Evolutionary conservation across 2,329 filamentous ascomycete genomes (phyloP).

Genomic region (Sporothrix schenckii): DNA sequence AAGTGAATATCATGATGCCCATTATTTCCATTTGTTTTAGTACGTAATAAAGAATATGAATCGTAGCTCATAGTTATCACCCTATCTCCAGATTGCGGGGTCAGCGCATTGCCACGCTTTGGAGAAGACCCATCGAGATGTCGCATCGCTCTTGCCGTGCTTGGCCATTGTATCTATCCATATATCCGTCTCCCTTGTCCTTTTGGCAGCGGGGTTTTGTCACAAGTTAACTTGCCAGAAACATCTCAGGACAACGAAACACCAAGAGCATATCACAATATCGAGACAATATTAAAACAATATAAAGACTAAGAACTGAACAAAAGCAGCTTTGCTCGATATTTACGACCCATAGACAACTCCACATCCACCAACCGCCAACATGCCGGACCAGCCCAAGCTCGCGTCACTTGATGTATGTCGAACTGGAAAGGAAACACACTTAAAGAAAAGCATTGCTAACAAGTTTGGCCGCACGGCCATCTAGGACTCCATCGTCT

Average conservation of each 20-base stretch:
- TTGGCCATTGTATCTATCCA: neutral
- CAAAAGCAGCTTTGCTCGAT: neutral
- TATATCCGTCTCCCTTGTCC: neutral
- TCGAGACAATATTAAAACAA: too few relatives aligned
- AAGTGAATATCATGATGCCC: neutral
- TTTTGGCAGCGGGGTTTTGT: neutral
- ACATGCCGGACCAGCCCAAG: constrained; percentile 38
- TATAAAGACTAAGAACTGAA: neutral
- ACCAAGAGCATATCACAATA: too few relatives aligned
- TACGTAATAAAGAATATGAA: neutral
- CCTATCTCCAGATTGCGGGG: constrained; percentile 15
- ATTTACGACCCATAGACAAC: neutral
- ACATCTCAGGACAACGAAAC: neutral
- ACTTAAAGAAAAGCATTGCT: neutral
- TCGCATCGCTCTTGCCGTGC: neutral
- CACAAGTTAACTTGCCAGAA: neutral
- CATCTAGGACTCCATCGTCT: constrained; percentile 63
- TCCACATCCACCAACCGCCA: constrained; percentile 12
- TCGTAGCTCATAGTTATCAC: neutral
- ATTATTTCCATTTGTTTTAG: neutral
- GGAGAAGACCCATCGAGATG: neutral
- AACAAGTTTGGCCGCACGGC: too few relatives aligned
- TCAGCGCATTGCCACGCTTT: neutral
- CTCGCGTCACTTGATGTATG: constrained; percentile 48
- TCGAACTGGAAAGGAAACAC: neutral